Evolutionary conservation across 2,329 filamentous ascomycete genomes (phyloP).

Genomic region (Ceratocystis alfenasii): DNA sequence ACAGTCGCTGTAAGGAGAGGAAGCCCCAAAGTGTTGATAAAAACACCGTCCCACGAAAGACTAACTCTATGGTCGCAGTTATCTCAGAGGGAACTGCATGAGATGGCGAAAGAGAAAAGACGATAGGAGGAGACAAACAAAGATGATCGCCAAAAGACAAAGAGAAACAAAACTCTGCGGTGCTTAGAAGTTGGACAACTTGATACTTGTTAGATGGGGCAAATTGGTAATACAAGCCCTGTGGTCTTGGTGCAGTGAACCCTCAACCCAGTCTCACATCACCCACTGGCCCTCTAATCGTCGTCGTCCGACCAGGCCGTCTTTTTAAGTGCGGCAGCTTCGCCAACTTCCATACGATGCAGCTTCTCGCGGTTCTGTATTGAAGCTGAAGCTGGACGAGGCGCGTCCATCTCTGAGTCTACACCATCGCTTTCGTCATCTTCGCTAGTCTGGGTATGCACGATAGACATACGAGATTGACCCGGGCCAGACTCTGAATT

Average conservation of each 20-base stretch:
- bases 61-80: background rate
- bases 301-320: constrained; percentile 33
- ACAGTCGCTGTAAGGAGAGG: background rate
- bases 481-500: constrained; percentile 7
- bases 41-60: background rate
- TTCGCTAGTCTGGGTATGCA: constrained; percentile 29
- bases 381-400: constrained; percentile 33
- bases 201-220: background rate
- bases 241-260: constrained; percentile 8
- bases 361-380: constrained; percentile 41
- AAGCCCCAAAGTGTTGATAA: background rate
- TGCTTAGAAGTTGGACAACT: background rate
- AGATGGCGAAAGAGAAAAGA: background rate
- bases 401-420: constrained; percentile 36
- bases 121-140: background rate
- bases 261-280: background rate
- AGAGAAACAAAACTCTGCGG: background rate
- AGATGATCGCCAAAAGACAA: background rate
- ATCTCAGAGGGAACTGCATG: background rate
- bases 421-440: constrained; percentile 31
- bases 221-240: background rate
- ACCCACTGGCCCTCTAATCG: constrained; percentile 25
- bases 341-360: constrained; percentile 48
- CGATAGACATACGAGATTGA: background rate
- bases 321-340: constrained; percentile 41